Evolutionary conservation across 345 rosid species (phyloP).

Genomic region (Sapria himalayana): DNA sequence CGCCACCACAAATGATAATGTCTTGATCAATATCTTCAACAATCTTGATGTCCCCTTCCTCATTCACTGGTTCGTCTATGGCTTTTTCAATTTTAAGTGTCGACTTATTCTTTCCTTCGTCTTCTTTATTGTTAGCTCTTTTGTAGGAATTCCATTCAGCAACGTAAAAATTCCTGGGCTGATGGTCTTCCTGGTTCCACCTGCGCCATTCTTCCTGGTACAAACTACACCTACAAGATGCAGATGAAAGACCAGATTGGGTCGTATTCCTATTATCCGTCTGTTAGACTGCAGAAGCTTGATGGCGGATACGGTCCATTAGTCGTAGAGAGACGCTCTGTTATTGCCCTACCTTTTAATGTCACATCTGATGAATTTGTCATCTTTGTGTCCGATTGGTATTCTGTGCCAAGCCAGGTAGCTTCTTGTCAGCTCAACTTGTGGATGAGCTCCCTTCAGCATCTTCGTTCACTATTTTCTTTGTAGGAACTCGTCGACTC

Average conservation of each 20-base stretch:
- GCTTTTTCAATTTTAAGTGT: too few relatives aligned
- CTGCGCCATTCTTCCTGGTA: conserved; percentile 68
- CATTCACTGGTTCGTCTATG: too few relatives aligned
- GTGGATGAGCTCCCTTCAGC: not conserved
- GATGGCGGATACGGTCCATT: conserved; percentile 71
- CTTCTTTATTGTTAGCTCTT: too few relatives aligned
- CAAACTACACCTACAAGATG: conserved; percentile 74
- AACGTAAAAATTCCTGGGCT: conserved; percentile 77
- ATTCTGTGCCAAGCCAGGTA: conserved; percentile 20
- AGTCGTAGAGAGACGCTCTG: conserved; percentile 38
- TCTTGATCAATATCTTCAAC: conserved; percentile 47
- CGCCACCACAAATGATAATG: conserved; percentile 57
- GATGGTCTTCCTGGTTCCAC: conserved; percentile 79
- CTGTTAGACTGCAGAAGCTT: conserved; percentile 44
- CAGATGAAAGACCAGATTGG: conserved; percentile 87
- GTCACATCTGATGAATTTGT: conserved; percentile 61
- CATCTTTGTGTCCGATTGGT: conserved; percentile 63
- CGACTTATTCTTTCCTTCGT: too few relatives aligned
- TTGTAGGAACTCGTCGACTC: not conserved
- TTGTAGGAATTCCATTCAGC: conserved; percentile 60
- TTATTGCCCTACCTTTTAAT: conserved; percentile 46
- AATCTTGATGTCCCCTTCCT: conserved; percentile 53
- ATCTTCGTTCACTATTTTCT: not conserved
- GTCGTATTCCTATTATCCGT: conserved; percentile 64
- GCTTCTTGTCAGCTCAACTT: not conserved